A percentile compares a stretch with the other conserved stretches of the same genome.
Evolutionary conservation across 768 basidiomycete species (phyloP).

Genomic region (Mrakia hoshinonis): DNA sequence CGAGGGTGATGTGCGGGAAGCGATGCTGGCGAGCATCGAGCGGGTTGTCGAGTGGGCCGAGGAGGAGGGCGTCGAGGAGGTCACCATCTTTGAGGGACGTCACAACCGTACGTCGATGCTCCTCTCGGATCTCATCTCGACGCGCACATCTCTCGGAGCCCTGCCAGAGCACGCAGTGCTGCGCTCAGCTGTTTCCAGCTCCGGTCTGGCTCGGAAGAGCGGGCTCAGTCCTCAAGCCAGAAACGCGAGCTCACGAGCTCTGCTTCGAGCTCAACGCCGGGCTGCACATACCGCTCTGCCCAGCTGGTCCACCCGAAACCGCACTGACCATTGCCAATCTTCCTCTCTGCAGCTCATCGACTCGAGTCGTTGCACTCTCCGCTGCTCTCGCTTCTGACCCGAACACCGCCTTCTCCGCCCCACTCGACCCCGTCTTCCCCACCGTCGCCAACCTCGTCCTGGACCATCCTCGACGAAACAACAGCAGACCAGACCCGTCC

Average conservation of each 20-base stretch:
- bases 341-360: not conserved
- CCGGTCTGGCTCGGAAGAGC: too few relatives aligned
- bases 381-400: not conserved
- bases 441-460: not conserved
- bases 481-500: not conserved
- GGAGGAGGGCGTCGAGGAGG: conserved; percentile 3
- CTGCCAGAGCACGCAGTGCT: too few relatives aligned
- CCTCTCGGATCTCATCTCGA: not conserved
- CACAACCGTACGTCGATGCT: not conserved
- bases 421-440: not conserved
- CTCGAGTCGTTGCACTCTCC: not conserved
- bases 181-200: too few relatives aligned
- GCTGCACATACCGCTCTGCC: not conserved
- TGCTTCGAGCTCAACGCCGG: not conserved
- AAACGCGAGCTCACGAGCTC: not conserved
- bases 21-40: not conserved
- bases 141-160: too few relatives aligned
- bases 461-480: not conserved
- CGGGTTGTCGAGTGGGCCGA: conserved; percentile 1
- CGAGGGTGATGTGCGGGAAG: not conserved
- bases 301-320: not conserved
- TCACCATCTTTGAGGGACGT: not conserved
- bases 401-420: conserved; percentile 5
- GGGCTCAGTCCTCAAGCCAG: too few relatives aligned
- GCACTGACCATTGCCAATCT: not conserved